Conservation (phyloP, 352 stramenopile genomes). For the Pythium vanterpoolii region DNA sequence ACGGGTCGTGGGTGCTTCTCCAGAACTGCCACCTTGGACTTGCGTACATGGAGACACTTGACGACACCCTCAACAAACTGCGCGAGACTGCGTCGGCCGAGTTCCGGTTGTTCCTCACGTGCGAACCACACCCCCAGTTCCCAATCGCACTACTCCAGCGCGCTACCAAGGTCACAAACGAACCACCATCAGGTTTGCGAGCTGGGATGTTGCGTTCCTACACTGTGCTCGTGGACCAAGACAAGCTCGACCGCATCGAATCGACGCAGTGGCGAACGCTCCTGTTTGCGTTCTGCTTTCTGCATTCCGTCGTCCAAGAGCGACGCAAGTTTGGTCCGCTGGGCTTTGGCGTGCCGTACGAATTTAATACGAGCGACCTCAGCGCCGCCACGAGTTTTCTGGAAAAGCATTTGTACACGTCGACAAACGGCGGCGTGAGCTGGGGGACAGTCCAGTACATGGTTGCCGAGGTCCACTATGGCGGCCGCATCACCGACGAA, state of each 20-base stretch:
- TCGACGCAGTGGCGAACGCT: slow-evolving; percentile 52
- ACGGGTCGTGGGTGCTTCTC: slow-evolving; percentile 76
- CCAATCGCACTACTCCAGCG: slow-evolving; percentile 64
- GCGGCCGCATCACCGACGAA: slow-evolving; percentile 77
- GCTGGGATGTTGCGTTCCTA: slow-evolving; percentile 67
- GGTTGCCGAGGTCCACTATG: slow-evolving; percentile 80
- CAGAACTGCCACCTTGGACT: slow-evolving; percentile 80
- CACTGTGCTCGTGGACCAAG: slow-evolving; percentile 73
- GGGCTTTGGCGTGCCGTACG: slow-evolving; percentile 72
- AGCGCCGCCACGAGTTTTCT: slow-evolving; percentile 63
- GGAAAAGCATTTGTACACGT: slow-evolving; percentile 69
- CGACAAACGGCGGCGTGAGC: slow-evolving; percentile 30
- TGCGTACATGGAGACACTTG: slow-evolving; percentile 60
- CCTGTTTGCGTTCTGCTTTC: slow-evolving; percentile 72
- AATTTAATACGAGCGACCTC: slow-evolving; percentile 77
- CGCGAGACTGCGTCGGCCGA: slow-evolving; percentile 37
- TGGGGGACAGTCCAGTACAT: slow-evolving; percentile 83
- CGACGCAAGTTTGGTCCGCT: slow-evolving; percentile 73
- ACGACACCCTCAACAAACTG: slow-evolving; percentile 43
- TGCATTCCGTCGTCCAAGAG: slow-evolving; percentile 76
- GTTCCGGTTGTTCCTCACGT: slow-evolving; percentile 77
- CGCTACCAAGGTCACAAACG: slow-evolving; percentile 75
- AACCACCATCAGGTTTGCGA: slow-evolving; percentile 65
- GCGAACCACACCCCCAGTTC: slow-evolving; percentile 58
- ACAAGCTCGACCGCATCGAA: slow-evolving; percentile 78